Evolutionary conservation across 176 grass and related monocot genomes (phyloP), one percentile per base, ranked within the genome.

Genomic region (Echinochloa phyllopogon): DNA sequence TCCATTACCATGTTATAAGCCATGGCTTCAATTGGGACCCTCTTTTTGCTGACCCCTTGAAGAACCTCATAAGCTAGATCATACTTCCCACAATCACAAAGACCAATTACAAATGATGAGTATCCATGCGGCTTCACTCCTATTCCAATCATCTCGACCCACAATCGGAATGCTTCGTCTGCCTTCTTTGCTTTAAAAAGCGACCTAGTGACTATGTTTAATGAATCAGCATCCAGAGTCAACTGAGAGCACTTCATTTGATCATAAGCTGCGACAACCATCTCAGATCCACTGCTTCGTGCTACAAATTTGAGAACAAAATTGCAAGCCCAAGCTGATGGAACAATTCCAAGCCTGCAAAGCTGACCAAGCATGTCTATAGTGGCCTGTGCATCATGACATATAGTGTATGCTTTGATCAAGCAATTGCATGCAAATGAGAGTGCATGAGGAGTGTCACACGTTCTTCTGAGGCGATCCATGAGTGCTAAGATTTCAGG

Each of bases 1-100:
- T 75, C 69, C 60, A 98, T 91, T 65, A 95, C 74, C 78, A 84
- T 91, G 83, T 98, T 91, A 91, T 92, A 98, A 71, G 87, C 78
- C 33, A 93, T 65, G 49, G 69, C 57, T 41, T 85, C 80, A 78
- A 93, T 72, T 43, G 60, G n/a, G 40, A 95, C n/a, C n/a, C 85
- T 85, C 36, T 86, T 50, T 69, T 67, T 84, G 15, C n/a, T 40
- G 20, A 91, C 78, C 59, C 86, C 57, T 91, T 93, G 48, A 20
- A 91, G 87, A 72, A 88, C 42, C 24, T 50, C 48, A 51, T 84
- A 88, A 79, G 88, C 89, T 10, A 81, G 40, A 85, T 82, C 66
- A 57, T 80, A 87, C 75, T 86, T 90, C 83, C 84, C 64, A 29
- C 88, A 89, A 4, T 74, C 29, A 60, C 86, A 91, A 40, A 93